Conservation (phyloP, 306 rosid species). For the Cucumis hystrix region DNA sequence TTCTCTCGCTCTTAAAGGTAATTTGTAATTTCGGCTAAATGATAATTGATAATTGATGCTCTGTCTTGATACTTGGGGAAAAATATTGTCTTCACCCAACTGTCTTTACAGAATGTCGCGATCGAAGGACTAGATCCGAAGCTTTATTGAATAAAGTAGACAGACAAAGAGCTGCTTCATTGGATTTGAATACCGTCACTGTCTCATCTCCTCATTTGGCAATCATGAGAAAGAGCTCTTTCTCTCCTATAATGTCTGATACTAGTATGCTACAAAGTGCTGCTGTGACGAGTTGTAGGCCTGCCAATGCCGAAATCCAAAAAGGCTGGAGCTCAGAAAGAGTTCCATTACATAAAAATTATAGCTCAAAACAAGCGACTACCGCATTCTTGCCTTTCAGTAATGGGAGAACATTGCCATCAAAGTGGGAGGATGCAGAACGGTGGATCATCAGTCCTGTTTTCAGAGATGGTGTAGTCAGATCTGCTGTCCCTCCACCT, state of each 20-base stretch:
- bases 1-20: conserved; percentile 88
- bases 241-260: conserved; percentile 46
- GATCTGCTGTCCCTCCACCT: conserved; percentile 34
- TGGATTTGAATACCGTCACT: conserved; percentile 75
- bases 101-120: conserved; percentile 56
- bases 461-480: conserved; percentile 42
- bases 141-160: conserved; percentile 43
- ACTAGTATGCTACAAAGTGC: conserved; percentile 46
- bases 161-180: conserved; percentile 81
- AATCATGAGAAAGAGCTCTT: conserved; percentile 38
- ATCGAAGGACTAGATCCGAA: conserved; percentile 77
- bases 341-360: conserved; percentile 46
- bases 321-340: conserved; percentile 98
- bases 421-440: conserved; percentile 99
- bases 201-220: conserved; percentile 66
- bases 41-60: not conserved
- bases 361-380: conserved; percentile 37
- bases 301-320: conserved; percentile 42
- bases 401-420: conserved; percentile 79
- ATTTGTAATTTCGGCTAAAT: not conserved
- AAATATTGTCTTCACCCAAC: not conserved
- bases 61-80: not conserved
- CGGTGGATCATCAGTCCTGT: conserved; percentile 97
- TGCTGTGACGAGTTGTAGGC: conserved; percentile 50
- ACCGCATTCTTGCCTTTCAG: conserved; percentile 41